Conservation (phyloP, 208 protist species). For the Tritrichomonas foetus region DNA sequence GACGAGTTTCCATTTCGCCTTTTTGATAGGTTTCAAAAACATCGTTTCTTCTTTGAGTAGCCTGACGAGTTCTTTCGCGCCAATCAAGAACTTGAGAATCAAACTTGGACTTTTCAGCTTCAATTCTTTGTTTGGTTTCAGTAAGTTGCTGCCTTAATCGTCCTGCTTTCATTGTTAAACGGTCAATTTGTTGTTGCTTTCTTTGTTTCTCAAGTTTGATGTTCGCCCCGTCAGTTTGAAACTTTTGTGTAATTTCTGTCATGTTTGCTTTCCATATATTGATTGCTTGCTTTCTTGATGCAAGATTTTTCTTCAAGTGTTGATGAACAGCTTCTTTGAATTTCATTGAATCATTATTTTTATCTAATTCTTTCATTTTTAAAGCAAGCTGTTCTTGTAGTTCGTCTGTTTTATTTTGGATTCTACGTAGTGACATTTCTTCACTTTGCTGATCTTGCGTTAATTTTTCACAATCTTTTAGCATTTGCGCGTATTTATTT, state of each 20-base stretch:
- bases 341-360: not conserved
- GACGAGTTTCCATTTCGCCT: not conserved
- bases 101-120: not conserved
- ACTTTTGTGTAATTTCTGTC: not conserved
- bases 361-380: not conserved
- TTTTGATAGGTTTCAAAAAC: slow-evolving; percentile 32
- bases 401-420: not conserved
- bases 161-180: not conserved
- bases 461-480: not conserved
- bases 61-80: not conserved
- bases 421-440: not conserved
- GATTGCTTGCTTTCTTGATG: not conserved
- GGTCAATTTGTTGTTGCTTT: not conserved
- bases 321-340: slow-evolving; percentile 6
- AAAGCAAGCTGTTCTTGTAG: not conserved
- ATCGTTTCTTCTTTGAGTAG: not conserved
- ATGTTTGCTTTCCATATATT: not conserved
- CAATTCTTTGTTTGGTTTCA: not conserved
- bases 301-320: slow-evolving; percentile 10
- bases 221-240: not conserved
- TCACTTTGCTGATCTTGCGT: not conserved
- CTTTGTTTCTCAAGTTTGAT: not conserved
- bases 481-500: not conserved
- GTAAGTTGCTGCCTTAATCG: not conserved
- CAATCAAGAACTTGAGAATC: not conserved